Evolutionary conservation across 768 basidiomycete species (phyloP).

Genomic region (Kwoniella heveanensis): DNA sequence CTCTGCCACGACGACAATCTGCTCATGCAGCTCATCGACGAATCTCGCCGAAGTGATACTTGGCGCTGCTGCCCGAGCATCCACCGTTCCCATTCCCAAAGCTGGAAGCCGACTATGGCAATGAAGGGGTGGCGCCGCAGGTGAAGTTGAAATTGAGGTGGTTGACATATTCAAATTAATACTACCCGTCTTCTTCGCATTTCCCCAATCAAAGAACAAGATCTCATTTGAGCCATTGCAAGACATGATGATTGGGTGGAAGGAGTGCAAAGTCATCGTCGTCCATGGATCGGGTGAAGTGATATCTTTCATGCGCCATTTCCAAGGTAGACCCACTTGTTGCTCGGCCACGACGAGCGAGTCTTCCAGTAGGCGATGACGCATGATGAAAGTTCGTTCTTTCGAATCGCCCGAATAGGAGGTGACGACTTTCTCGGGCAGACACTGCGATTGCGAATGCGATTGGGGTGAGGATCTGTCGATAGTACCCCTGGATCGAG

Average conservation of each 20-base stretch:
- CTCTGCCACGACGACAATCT: conserved; percentile 40
- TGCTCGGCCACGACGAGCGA: conserved; percentile 46
- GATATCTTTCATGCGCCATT: conserved; percentile 46
- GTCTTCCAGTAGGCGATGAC: conserved; percentile 46
- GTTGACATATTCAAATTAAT: conserved; percentile 30
- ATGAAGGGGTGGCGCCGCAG: too few relatives aligned
- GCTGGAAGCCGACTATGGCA: too few relatives aligned
- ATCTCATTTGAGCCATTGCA: conserved; percentile 32
- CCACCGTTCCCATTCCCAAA: too few relatives aligned
- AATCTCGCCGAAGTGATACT: conserved; percentile 37
- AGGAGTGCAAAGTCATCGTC: conserved; percentile 36
- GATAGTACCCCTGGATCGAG: conserved; percentile 7
- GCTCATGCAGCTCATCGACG: conserved; percentile 48
- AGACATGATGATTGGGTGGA: conserved; percentile 34
- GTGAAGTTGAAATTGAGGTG: background rate
- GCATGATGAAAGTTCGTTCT: conserved; percentile 29
- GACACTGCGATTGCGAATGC: too few relatives aligned
- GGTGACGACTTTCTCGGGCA: conserved; percentile 11
- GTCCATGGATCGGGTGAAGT: conserved; percentile 38
- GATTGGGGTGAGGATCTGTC: background rate
- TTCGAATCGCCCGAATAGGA: conserved; percentile 11
- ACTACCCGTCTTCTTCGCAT: conserved; percentile 29
- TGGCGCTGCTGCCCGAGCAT: background rate
- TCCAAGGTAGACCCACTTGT: conserved; percentile 49
- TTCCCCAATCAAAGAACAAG: conserved; percentile 45